phyloP scores from a whole-genome alignment of 768 basidiomycete genomes.

The Roridomyces roridus region DNA sequence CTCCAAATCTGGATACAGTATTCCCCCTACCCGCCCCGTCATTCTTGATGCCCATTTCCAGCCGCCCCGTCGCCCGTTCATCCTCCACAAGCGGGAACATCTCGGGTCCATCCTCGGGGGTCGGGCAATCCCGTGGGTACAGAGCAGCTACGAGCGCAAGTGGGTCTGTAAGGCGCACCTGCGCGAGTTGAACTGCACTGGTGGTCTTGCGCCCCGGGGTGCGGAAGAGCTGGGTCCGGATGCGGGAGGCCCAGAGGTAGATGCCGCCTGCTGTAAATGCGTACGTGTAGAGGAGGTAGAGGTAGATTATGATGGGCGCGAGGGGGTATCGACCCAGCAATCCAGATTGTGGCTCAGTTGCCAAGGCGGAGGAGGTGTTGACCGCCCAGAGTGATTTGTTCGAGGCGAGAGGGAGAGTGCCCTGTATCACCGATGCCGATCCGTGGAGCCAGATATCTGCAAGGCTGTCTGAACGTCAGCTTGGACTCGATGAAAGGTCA shows the following conservation, averaged over 20 bases:
- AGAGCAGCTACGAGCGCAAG: constrained; percentile 19
- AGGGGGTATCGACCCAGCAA: constrained; percentile 20
- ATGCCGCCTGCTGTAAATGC: constrained; percentile 14
- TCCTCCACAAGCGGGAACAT: constrained; percentile 18
- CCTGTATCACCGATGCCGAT: constrained; percentile 8
- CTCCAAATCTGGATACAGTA: not conserved
- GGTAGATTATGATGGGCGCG: constrained; percentile 18
- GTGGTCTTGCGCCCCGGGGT: not conserved
- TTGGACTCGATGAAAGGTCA: not conserved
- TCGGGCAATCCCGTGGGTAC: constrained; percentile 3
- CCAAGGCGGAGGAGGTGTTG: not conserved
- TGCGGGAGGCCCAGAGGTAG: constrained; percentile 18
- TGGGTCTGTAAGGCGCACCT: constrained; percentile 22
- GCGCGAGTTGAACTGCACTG: constrained; percentile 18
- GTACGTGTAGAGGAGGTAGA: constrained; percentile 21
- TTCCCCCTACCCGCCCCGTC: not conserved
- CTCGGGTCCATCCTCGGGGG: constrained; percentile 17
- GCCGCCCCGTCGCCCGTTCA: constrained; percentile 1
- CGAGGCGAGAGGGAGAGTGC: constrained; percentile 1
- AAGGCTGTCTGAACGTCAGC: constrained; percentile 12
- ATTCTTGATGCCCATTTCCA: constrained; percentile 10
- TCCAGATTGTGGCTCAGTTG: not conserved
- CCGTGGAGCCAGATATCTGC: constrained; percentile 25
- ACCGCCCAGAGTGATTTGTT: constrained; percentile 14
- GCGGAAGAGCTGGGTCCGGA: constrained; percentile 14